phyloP scores from a whole-genome alignment of 495 filamentous ascomycete species.

The Talaromyces liani region DNA sequence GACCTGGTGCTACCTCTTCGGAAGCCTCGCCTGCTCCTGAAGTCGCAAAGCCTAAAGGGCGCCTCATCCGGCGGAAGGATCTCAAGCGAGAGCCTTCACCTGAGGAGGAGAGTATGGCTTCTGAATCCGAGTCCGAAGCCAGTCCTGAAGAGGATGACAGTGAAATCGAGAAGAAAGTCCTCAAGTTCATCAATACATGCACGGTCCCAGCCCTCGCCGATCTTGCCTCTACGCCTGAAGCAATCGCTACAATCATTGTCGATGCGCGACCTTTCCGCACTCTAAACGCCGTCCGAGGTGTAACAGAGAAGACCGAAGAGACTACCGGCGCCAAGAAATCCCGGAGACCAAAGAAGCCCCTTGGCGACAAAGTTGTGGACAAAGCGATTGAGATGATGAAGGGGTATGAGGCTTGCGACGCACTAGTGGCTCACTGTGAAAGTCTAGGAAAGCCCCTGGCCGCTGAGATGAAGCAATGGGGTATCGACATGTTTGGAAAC shows the following conservation, averaged over 20 bases:
- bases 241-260: slow-evolving; percentile 57
- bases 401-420: slow-evolving; percentile 72
- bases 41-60: slow-evolving; percentile 35
- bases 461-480: slow-evolving; percentile 67
- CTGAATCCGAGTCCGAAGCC: slow-evolving; percentile 49
- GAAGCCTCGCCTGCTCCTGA: slow-evolving; percentile 18
- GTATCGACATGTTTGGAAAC: slow-evolving; percentile 64
- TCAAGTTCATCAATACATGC: slow-evolving; percentile 81
- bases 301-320: slow-evolving; percentile 40
- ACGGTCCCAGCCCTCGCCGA: slow-evolving; percentile 64
- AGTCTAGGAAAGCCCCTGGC: slow-evolving; percentile 59
- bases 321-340: slow-evolving; percentile 39
- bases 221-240: slow-evolving; percentile 63
- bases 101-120: slow-evolving; percentile 27
- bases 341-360: slow-evolving; percentile 42
- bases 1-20: slow-evolving; percentile 14
- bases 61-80: slow-evolving; percentile 54
- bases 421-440: slow-evolving; percentile 66
- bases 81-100: slow-evolving; percentile 34
- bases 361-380: slow-evolving; percentile 68
- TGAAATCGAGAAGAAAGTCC: slow-evolving; percentile 48
- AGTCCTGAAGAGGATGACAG: slow-evolving; percentile 31
- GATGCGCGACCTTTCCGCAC: slow-evolving; percentile 59
- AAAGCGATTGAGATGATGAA: slow-evolving; percentile 63
- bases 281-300: slow-evolving; percentile 54